phyloP scores from a whole-genome alignment of 2,329 filamentous ascomycete species.

The Chaetomiaceae sp. region DNA sequence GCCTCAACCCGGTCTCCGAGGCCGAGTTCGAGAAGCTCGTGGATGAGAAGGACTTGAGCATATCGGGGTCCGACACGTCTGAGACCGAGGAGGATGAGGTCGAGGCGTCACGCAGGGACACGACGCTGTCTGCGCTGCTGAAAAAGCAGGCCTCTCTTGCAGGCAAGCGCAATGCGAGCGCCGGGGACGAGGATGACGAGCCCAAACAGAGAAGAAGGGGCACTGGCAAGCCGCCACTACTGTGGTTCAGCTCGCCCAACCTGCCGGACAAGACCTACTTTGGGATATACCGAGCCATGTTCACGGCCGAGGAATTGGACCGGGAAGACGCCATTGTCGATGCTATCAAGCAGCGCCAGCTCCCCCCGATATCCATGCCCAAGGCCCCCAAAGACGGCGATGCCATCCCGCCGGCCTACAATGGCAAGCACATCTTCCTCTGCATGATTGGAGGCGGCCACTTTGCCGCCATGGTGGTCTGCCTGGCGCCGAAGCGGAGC shows the following conservation, averaged over 20 bases:
- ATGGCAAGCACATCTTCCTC: constrained; percentile 82
- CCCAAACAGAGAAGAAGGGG: constrained; percentile 39
- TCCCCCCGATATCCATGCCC: constrained; percentile 53
- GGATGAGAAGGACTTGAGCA: constrained; percentile 79
- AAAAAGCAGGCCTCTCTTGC: constrained; percentile 77
- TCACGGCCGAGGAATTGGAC: constrained; percentile 65
- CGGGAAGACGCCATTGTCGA: constrained; percentile 57
- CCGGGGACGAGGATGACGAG: constrained; percentile 40
- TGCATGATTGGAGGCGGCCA: constrained; percentile 99
- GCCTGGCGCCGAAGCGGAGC: constrained; percentile 70
- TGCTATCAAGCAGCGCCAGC: constrained; percentile 68
- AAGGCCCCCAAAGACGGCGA: constrained; percentile 54
- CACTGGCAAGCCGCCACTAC: constrained; percentile 63
- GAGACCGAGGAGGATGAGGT: constrained; percentile 62
- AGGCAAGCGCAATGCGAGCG: constrained; percentile 35
- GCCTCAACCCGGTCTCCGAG: constrained; percentile 66
- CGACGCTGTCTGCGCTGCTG: constrained; percentile 67
- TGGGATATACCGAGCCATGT: constrained; percentile 77
- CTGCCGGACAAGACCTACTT: constrained; percentile 74
- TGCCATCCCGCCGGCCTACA: constrained; percentile 49
- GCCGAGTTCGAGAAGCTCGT: constrained; percentile 80
- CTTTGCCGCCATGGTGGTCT: constrained; percentile 94
- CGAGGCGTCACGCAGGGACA: constrained; percentile 51
- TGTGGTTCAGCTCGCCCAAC: constrained; percentile 77
- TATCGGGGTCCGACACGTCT: constrained; percentile 78